phyloP scores from a whole-genome alignment of 345 rosid genomes.

The Aquilaria malaccensis region DNA sequence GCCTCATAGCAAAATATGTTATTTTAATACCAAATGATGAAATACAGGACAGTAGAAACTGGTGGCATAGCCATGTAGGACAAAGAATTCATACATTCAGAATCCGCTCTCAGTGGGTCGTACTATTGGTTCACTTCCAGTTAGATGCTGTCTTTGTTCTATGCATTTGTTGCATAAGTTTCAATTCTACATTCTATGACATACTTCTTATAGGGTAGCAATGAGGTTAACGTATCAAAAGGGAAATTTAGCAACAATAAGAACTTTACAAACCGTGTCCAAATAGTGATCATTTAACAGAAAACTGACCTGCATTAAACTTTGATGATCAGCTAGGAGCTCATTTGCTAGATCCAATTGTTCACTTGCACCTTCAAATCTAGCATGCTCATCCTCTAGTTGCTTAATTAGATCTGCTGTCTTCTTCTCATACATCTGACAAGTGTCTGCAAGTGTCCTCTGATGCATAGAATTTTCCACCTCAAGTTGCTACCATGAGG shows the following conservation, averaged over 20 bases:
- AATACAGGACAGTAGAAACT: too few relatives aligned
- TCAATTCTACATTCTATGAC: too few relatives aligned
- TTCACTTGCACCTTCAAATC: conserved; percentile 39
- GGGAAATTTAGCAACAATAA: neutral
- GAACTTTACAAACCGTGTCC: neutral
- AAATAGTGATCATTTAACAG: neutral
- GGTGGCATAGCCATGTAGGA: too few relatives aligned
- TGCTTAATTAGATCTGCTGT: conserved; percentile 50
- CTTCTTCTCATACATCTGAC: conserved; percentile 59
- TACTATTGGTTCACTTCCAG: too few relatives aligned
- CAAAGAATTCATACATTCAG: too few relatives aligned
- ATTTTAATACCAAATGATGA: too few relatives aligned
- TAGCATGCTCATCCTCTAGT: conserved; percentile 43
- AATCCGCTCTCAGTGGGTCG: too few relatives aligned
- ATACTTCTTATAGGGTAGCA: too few relatives aligned
- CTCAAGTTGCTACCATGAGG: conserved; percentile 48
- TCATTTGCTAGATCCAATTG: conserved; percentile 38
- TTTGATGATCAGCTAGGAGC: conserved; percentile 43
- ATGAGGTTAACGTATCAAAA: too few relatives aligned
- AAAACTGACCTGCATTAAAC: conserved; percentile 48
- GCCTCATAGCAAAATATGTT: too few relatives aligned
- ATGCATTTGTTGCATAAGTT: too few relatives aligned
- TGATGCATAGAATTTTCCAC: conserved; percentile 44
- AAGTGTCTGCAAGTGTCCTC: conserved; percentile 65
- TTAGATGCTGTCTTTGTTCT: too few relatives aligned